Conservation (phyloP, 2,329 filamentous ascomycete genomes). For the Didymella lethalis region DNA sequence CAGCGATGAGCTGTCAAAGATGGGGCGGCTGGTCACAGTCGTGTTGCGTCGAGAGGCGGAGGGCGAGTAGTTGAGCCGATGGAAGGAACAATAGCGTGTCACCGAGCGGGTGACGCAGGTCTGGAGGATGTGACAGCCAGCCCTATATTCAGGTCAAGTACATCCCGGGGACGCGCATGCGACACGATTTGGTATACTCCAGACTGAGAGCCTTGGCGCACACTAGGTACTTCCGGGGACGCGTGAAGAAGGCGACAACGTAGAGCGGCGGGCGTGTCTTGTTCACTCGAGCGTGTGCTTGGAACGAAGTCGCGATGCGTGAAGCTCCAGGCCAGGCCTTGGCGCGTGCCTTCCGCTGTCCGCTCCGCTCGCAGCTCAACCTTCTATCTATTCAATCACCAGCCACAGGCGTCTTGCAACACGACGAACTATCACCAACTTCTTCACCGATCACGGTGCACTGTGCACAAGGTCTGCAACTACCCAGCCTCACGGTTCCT, state of each 20-base stretch:
- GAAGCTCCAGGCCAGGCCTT: conserved; percentile 26
- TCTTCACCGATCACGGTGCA: conserved; percentile 21
- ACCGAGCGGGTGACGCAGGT: conserved; percentile 39
- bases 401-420: conserved; percentile 9
- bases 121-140: conserved; percentile 41
- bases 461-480: conserved; percentile 20
- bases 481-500: conserved; percentile 11
- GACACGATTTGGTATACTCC: conserved; percentile 23
- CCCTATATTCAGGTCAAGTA: conserved; percentile 41
- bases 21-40: conserved; percentile 20
- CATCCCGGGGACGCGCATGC: conserved; percentile 42
- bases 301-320: conserved; percentile 35
- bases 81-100: conserved; percentile 36
- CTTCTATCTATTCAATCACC: neutral
- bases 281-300: conserved; percentile 2
- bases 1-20: conserved; percentile 23
- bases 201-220: neutral
- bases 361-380: conserved; percentile 10
- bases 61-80: conserved; percentile 23
- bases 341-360: conserved; percentile 19
- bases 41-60: conserved; percentile 24
- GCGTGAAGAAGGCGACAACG: conserved; percentile 1
- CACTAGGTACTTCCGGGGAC: neutral
- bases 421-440: conserved; percentile 1
- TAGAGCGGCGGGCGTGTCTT: neutral